Conservation (phyloP, 768 basidiomycete species). For the Lyophyllum decastes region DNA sequence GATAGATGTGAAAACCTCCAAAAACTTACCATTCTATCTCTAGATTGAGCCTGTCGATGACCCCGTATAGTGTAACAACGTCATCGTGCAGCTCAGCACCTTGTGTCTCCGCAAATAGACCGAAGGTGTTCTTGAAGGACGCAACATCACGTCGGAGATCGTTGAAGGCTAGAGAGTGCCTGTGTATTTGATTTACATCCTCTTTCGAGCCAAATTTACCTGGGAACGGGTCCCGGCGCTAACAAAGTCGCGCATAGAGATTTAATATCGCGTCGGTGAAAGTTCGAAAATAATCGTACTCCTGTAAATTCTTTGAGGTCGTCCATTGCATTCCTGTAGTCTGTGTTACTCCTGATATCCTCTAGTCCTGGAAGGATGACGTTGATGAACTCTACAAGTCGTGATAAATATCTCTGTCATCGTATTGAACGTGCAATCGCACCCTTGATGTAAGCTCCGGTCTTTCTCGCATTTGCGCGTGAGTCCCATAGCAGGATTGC, state of each 20-base stretch:
- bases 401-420: neutral
- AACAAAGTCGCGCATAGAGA: no score
- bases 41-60: conserved; percentile 9
- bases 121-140: conserved; percentile 7
- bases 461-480: conserved; percentile 1
- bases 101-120: conserved; percentile 12
- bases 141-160: conserved; percentile 9
- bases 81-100: conserved; percentile 3
- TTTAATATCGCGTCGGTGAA: no score
- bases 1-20: neutral
- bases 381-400: conserved; percentile 1
- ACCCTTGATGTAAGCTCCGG: conserved; percentile 10
- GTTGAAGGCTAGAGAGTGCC: conserved; percentile 3
- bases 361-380: conserved; percentile 13
- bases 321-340: conserved; percentile 3
- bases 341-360: neutral
- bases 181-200: neutral
- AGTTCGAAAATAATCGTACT: neutral
- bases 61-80: conserved; percentile 5
- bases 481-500: conserved; percentile 10
- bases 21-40: conserved; percentile 10
- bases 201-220: neutral
- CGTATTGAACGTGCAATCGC: neutral
- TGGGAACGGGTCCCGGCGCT: conserved; percentile 10
- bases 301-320: conserved; percentile 11